These are phyloP conservation scores for Fusarium tjaetaba DNA, from an alignment of 2,329 filamentous ascomycete species.

Conservation along the genomic window DNA sequence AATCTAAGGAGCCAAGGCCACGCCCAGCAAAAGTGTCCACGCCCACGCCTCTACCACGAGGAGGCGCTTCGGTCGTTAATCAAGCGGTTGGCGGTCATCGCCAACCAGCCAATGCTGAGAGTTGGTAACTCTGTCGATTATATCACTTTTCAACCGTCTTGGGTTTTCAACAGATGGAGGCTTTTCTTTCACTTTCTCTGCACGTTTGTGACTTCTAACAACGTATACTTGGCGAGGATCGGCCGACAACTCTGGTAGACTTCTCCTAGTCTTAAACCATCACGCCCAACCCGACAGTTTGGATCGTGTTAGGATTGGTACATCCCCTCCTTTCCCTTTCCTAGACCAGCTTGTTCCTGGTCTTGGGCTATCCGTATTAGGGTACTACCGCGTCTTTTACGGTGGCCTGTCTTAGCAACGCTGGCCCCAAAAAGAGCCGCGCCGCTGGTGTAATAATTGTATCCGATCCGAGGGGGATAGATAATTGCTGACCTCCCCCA, in stretches of 20 bases:
- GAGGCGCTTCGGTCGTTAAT: slow-evolving; percentile 31
- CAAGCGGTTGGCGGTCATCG: slow-evolving; percentile 26
- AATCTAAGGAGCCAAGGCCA: slow-evolving; percentile 40
- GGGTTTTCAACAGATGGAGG: slow-evolving; percentile 5
- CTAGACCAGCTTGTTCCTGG: slow-evolving; percentile 42
- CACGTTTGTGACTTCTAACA: slow-evolving; percentile 15
- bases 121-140: slow-evolving; percentile 12
- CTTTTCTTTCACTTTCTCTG: slow-evolving; percentile 21
- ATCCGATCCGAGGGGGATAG: slow-evolving; percentile 40
- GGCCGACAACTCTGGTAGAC: slow-evolving; percentile 32
- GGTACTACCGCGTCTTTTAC: slow-evolving; percentile 40
- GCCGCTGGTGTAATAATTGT: slow-evolving; percentile 44
- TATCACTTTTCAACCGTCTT: slow-evolving; percentile 29
- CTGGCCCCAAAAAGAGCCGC: slow-evolving; percentile 35
- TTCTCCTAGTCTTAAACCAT: slow-evolving; percentile 28
- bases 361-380: slow-evolving; percentile 42
- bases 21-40: slow-evolving; percentile 21
- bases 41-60: slow-evolving; percentile 23
- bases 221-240: slow-evolving; percentile 18
- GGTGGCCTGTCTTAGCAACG: slow-evolving; percentile 43
- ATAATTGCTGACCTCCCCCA: slow-evolving; percentile 40
- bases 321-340: slow-evolving; percentile 39
- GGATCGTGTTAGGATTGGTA: slow-evolving; percentile 47
- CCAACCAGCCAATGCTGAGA: slow-evolving; percentile 9
- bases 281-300: slow-evolving; percentile 43